Base-by-base conservation (phyloP, 495 filamentous ascomycete genomes). In the Polyplosphaeria fusca region DNA sequence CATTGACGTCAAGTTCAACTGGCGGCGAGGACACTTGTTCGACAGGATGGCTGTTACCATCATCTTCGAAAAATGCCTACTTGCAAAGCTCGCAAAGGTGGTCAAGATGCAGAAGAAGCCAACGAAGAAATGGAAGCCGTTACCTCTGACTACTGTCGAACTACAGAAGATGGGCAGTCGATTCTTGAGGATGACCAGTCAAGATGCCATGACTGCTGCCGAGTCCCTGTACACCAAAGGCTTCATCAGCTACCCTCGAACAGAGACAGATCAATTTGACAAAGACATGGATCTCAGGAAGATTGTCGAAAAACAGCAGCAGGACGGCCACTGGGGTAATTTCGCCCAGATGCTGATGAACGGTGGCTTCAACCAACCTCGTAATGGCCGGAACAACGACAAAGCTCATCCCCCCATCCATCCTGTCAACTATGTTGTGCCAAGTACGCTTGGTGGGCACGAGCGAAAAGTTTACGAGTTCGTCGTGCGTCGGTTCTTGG, bases 381-480 rank as follows among this genome's bases (percentile, higher is more conserved):
- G 92, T 16, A 79, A 84, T 60, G 93, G 93, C 14, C 78, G 84
- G 42, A 80, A 96, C 66, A 95, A 97, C 68, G 93, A 98, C 68
- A 89, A 95, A 67, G 93, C 93, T 12, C 93, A 98, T 73, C 93
- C 93, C 25, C 93, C 93, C 1, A 97, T 98, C 47, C 94, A 98
- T 67, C 93, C 93, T 0, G 84, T 98, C 45, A 85, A 84, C 47
- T 91, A 86, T 67, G 90, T 85, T 3, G 73, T 79, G 3, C 80
- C 82, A 0, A 69, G 65, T n/a, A 73, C 76, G 4, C 77, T 96
- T 11, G 78, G 47, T 23, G 74, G 76, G 24, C 76, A 86, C 0
- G 89, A 93, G 49, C 82, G 79, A 42, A 84, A 82, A 42, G 80
- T 98, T 11, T 96, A 97, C 68, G 93, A 97, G 71, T 93, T 97